Evolutionary conservation across 257 asterid species (phyloP).

Genomic region (Capsicum baccatum): DNA sequence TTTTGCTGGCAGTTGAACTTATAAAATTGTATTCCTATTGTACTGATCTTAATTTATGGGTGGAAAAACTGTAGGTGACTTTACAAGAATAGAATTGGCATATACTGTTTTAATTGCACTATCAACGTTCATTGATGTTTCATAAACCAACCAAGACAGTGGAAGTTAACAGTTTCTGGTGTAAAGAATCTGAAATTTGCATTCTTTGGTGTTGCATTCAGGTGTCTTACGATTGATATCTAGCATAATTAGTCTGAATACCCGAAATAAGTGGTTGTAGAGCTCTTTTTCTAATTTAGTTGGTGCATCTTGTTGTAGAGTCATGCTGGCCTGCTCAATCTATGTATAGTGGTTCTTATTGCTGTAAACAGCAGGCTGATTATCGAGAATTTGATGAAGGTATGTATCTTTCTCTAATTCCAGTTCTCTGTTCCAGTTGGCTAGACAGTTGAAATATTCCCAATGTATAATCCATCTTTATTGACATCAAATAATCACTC

Average conservation of each 20-base stretch:
- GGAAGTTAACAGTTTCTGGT: not conserved
- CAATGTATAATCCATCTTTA: not conserved
- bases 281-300: conserved; percentile 33
- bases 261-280: not conserved
- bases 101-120: not conserved
- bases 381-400: conserved; percentile 98
- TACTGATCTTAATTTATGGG: not conserved
- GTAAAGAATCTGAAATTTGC: not conserved
- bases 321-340: conserved; percentile 99
- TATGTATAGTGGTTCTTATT: conserved; percentile 97
- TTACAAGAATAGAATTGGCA: not conserved
- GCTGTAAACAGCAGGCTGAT: conserved; percentile 98
- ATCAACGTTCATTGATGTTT: too few species aligned
- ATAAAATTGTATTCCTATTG: not conserved
- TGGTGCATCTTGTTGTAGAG: conserved; percentile 66
- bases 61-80: not conserved
- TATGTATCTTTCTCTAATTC: conserved; percentile 35
- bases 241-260: not conserved
- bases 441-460: not conserved
- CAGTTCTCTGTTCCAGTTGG: conserved; percentile 9
- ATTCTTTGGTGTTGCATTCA: not conserved
- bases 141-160: too few species aligned
- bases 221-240: not conserved
- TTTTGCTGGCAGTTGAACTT: not conserved
- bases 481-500: not conserved